Base-by-base conservation (phyloP, 2,329 filamentous ascomycete genomes). In the Fusarium sp. region DNA sequence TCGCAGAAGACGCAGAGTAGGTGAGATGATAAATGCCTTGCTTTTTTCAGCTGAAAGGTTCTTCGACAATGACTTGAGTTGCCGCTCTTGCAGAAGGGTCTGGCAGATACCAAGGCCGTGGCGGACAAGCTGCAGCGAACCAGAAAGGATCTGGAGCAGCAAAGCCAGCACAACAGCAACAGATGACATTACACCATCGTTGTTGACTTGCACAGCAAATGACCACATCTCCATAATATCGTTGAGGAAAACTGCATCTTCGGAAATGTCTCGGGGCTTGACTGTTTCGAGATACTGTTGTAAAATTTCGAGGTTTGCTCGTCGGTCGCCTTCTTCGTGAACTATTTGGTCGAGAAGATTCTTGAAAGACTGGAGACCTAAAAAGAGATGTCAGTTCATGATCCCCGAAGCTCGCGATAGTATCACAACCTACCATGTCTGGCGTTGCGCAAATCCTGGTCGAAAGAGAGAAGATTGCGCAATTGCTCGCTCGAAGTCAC, bases 211-310 rank as follows among this genome's bases (percentile, higher is more conserved):
- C 31, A 89, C 89, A 6, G 92, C 94, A 81, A 92, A 94, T 47
- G 89, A 89, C 95, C 95, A 98, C 62, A 90, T 93, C 73, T 97
- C 92, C 80, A 97, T 92, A 38, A 98, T 82, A 73, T 97, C 93
- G 3, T 86, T 82, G 31, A 98, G 86, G 71, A 90, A 93, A 26
- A 90, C 83, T 8, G 86, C 84, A 57, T 83, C 81, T 57, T 83
- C 78, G 45, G 77, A 76, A 54, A 77, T 75, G 53, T 82, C 79
- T 70, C 79, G 78, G 3, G 86, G 85, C 70, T 83, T 84, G 56
- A 85, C 80, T 9, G 82, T 80, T 45, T 88, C 83, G 49, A 96
- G 86, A 76, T 91, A 96, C 70, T 92, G 88, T 68, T 84, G 84
- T 33, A 95, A 81, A 53, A 95, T 90, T 76, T 80, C 80, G 77